Percentiles rank a stretch among this genome's conserved stretches.
phyloP scores from a whole-genome alignment of 73 alveolate species.

The Blepharisma stoltei region DNA sequence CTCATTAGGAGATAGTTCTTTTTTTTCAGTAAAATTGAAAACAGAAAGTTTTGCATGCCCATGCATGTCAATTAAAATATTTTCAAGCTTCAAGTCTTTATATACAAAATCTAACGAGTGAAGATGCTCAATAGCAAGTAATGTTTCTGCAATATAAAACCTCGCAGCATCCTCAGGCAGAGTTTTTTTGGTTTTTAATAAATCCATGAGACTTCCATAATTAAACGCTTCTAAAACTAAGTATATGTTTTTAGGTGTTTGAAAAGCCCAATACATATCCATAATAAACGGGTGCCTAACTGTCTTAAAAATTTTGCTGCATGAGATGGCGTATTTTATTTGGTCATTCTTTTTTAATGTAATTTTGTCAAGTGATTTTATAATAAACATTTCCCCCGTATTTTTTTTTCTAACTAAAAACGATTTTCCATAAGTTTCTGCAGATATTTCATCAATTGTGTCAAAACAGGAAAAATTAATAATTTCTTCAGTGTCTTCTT shows the following conservation, averaged over 20 bases:
- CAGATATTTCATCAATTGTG: constrained; percentile 23
- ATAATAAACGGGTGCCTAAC: constrained; percentile 62
- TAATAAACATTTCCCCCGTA: constrained; percentile 51
- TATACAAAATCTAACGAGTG: constrained; percentile 55
- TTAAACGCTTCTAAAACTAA: constrained; percentile 55
- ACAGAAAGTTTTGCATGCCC: constrained; percentile 67
- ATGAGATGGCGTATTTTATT: constrained; percentile 37
- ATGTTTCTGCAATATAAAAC: constrained; percentile 59
- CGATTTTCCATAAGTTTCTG: constrained; percentile 37
- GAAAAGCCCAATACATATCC: constrained; percentile 48
- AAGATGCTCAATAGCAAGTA: constrained; percentile 55
- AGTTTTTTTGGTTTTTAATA: constrained; percentile 42
- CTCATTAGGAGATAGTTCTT: constrained; percentile 53
- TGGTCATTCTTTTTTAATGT: constrained; percentile 77
- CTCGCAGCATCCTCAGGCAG: constrained; percentile 6
- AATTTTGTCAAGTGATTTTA: constrained; percentile 76
- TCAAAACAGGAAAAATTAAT: background rate
- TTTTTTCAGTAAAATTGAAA: constrained; percentile 42
- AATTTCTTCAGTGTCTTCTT: background rate
- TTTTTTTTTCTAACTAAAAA: constrained; percentile 32
- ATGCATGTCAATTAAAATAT: constrained; percentile 48
- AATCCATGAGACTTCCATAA: constrained; percentile 55
- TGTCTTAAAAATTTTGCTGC: constrained; percentile 33
- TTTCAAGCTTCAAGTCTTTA: constrained; percentile 66
- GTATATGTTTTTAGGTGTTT: constrained; percentile 53